phyloP scores from a whole-genome alignment of 768 basidiomycete species.

The Pisolithus orientalis region DNA sequence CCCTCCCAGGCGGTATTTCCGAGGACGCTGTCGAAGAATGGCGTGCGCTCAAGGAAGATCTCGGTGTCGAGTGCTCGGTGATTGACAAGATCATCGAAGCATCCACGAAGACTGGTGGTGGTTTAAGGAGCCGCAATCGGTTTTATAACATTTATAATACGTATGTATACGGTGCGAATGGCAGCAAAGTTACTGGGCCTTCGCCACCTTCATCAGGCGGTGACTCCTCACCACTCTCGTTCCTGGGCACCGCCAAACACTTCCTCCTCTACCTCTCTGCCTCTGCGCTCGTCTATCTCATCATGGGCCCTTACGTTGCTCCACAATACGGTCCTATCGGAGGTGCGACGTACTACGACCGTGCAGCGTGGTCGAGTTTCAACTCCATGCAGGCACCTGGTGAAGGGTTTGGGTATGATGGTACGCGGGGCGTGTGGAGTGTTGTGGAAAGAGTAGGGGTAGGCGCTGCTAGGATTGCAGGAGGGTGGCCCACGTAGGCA shows the following conservation, averaged over 20 bases:
- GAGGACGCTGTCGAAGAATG: constrained; percentile 68
- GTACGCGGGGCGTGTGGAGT: constrained; percentile 59
- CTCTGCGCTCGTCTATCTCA: constrained; percentile 54
- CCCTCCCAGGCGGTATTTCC: constrained; percentile 49
- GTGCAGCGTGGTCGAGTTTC: constrained; percentile 73
- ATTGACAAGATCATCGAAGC: constrained; percentile 65
- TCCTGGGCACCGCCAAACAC: constrained; percentile 37
- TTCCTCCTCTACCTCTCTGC: constrained; percentile 55
- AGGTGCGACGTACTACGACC: constrained; percentile 72
- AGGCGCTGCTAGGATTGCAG: constrained; percentile 67
- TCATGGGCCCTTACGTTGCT: constrained; percentile 53
- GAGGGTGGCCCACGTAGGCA: constrained; percentile 68
- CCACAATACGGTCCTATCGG: constrained; percentile 52
- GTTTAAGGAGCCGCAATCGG: constrained; percentile 37
- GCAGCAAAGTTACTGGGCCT: constrained; percentile 30
- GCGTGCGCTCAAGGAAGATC: constrained; percentile 72
- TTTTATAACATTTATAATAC: constrained; percentile 90
- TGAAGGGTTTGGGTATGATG: constrained; percentile 62
- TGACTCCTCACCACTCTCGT: constrained; percentile 12
- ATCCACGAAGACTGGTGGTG: constrained; percentile 24
- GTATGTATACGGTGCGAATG: constrained; percentile 40
- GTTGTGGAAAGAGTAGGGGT: constrained; percentile 67
- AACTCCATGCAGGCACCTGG: constrained; percentile 65
- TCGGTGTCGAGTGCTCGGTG: constrained; percentile 70
- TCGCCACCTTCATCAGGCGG: not conserved